These are phyloP conservation scores for Zoysia matrella DNA, from an alignment of 202 grass and related monocot species.

Conservation along the genomic window DNA sequence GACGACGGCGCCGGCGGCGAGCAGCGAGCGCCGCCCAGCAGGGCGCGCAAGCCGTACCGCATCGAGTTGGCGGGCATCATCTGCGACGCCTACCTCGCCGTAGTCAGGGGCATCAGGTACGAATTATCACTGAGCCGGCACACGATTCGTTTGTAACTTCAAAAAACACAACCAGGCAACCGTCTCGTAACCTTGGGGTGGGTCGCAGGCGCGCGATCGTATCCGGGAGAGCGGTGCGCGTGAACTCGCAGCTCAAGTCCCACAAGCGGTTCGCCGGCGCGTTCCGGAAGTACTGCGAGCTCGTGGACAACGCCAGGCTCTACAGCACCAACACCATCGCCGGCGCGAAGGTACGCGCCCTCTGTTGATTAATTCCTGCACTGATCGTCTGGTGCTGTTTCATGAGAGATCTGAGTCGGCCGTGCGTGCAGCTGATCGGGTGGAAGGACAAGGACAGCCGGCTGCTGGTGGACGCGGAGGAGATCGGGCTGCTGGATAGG, in stretches of 20 bases:
- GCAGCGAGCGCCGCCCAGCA: background rate
- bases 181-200: too few relatives aligned
- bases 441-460: conserved; percentile 70
- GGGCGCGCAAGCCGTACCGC: conserved; percentile 73
- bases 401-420: too few relatives aligned
- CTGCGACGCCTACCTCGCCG: conserved; percentile 91
- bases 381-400: too few relatives aligned
- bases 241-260: conserved; percentile 80
- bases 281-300: conserved; percentile 68
- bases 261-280: conserved; percentile 68
- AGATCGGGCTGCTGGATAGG: conserved; percentile 73
- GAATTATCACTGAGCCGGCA: too few relatives aligned
- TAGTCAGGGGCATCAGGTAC: conserved; percentile 66
- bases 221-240: conserved; percentile 60
- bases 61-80: conserved; percentile 85
- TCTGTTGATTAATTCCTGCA: too few relatives aligned
- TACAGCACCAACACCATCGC: conserved; percentile 82
- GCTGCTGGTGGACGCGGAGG: conserved; percentile 71
- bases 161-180: too few relatives aligned
- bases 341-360: conserved; percentile 48
- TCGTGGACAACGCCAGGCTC: conserved; percentile 77
- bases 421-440: conserved; percentile 59
- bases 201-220: conserved; percentile 62
- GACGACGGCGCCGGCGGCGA: background rate
- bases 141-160: too few relatives aligned